Evolutionary conservation across 2,329 filamentous ascomycete species (phyloP).

Genomic region (Aureobasidium pullulans): DNA sequence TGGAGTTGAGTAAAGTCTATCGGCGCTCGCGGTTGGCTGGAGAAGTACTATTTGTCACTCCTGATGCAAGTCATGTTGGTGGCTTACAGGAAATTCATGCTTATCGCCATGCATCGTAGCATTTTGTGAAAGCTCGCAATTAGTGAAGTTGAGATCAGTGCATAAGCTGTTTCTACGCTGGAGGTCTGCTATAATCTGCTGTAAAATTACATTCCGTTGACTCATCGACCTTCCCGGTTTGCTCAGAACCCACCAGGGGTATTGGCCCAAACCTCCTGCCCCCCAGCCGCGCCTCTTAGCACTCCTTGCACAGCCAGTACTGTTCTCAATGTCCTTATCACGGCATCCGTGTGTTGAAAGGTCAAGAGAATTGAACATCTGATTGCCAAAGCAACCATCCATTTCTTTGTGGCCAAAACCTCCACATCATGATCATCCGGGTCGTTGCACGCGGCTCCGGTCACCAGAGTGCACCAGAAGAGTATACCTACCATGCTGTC

Average conservation of each 20-base stretch:
- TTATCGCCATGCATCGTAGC: no score
- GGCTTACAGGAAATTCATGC: no score
- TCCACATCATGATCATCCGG: background rate
- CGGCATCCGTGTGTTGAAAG: slow-evolving; percentile 25
- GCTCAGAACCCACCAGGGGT: background rate
- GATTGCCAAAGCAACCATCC: slow-evolving; percentile 26
- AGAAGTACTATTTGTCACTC: no score
- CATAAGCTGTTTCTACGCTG: no score
- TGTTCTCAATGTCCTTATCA: slow-evolving; percentile 22
- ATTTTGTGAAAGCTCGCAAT: no score
- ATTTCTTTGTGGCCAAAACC: slow-evolving; percentile 23
- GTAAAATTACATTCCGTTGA: no score
- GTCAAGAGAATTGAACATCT: slow-evolving; percentile 25
- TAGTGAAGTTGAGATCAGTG: no score
- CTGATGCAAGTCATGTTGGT: no score
- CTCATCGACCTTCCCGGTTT: background rate
- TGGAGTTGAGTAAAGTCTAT: no score
- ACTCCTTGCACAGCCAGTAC: slow-evolving; percentile 22
- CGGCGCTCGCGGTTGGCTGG: no score
- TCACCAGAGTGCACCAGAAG: slow-evolving; percentile 26
- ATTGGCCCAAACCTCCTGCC: background rate
- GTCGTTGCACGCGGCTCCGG: slow-evolving; percentile 24
- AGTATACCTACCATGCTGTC: slow-evolving; percentile 27
- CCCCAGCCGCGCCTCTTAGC: background rate
- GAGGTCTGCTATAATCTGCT: no score